Conservation (phyloP, 2,329 filamentous ascomycete species). For the Verticillium nubilum region DNA sequence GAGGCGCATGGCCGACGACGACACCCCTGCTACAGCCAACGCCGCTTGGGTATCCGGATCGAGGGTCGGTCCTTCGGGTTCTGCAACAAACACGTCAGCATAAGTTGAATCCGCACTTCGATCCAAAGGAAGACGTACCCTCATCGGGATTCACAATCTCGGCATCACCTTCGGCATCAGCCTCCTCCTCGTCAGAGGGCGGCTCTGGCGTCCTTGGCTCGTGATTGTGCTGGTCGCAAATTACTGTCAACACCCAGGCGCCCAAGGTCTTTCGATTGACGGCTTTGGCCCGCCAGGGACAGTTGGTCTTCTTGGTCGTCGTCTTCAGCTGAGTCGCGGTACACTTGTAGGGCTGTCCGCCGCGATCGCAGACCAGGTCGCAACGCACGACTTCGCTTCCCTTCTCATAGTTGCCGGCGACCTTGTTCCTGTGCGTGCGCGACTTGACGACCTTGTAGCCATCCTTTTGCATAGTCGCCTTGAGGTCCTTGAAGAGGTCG, state of each 20-base stretch:
- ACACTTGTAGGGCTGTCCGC: conserved; percentile 36
- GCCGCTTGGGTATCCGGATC: conserved; percentile 31
- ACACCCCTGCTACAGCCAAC: conserved; percentile 33
- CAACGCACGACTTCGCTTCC: conserved; percentile 37
- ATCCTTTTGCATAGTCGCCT: conserved; percentile 34
- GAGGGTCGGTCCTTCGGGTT: conserved; percentile 22
- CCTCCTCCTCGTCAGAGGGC: conserved; percentile 28
- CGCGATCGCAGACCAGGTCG: conserved; percentile 39
- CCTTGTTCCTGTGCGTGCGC: conserved; percentile 34
- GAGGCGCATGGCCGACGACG: conserved; percentile 29
- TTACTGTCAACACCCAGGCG: conserved; percentile 38
- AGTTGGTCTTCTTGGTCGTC: conserved; percentile 39
- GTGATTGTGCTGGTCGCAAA: conserved; percentile 39
- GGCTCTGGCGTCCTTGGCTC: conserved; percentile 37
- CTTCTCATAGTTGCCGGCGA: conserved; percentile 32
- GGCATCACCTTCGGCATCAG: conserved; percentile 17
- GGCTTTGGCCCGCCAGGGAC: conserved; percentile 40
- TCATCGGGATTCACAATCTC: conserved; percentile 16
- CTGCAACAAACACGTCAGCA: background rate
- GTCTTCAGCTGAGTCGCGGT: conserved; percentile 39
- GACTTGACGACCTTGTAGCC: conserved; percentile 41
- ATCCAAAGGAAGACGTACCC: conserved; percentile 1
- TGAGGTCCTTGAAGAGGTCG: conserved; percentile 34
- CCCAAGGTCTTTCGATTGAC: conserved; percentile 36
- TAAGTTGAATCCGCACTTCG: background rate